phyloP scores from a whole-genome alignment of 2,329 filamentous ascomycete genomes.

The Neofusicoccum parvum region DNA sequence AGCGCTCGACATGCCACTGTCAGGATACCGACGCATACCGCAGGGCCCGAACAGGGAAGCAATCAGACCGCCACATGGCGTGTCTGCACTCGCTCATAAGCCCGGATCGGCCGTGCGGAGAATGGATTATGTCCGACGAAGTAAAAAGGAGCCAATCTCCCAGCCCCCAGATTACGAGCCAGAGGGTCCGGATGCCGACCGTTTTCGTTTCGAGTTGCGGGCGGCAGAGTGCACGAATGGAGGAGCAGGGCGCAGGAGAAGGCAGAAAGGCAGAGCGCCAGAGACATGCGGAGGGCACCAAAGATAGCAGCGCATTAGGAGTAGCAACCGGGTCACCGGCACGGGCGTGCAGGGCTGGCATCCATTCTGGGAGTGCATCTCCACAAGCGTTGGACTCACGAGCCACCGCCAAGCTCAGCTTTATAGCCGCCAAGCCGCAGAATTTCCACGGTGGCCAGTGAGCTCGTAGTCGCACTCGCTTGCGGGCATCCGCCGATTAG shows the following conservation, averaged over 20 bases:
- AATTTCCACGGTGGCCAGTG: background rate
- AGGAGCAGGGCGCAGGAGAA: no score
- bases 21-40: no score
- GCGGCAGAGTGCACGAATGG: background rate
- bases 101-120: background rate
- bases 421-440: slow-evolving; percentile 2
- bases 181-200: background rate
- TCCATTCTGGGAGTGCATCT: slow-evolving; percentile 1
- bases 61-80: background rate
- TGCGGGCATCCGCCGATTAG: background rate
- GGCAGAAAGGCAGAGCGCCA: background rate
- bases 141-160: background rate
- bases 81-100: background rate
- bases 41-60: background rate
- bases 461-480: slow-evolving; percentile 10
- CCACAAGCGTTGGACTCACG: background rate
- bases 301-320: background rate
- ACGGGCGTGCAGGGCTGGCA: background rate
- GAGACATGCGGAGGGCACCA: background rate
- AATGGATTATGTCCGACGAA: background rate
- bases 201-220: background rate
- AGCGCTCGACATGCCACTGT: no score
- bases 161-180: background rate
- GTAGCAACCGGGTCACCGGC: background rate
- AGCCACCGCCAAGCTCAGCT: slow-evolving; percentile 6